Evolutionary conservation across 2,329 filamentous ascomycete genomes (phyloP), one percentile per base, ranked within the genome.

Genomic region (Celoporthe dispersa): DNA sequence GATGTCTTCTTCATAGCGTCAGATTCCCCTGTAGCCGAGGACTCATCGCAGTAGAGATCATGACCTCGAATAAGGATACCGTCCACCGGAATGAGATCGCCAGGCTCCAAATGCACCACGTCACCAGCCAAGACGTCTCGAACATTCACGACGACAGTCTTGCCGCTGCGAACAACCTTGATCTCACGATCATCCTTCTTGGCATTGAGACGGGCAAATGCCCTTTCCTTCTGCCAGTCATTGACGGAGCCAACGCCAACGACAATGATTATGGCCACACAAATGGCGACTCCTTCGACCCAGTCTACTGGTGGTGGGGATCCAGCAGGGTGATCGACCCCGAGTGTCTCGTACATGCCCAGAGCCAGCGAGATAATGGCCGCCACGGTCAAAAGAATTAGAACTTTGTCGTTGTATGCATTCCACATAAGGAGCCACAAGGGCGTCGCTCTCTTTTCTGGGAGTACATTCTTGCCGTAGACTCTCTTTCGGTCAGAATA

Each of bases 371-470:
- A 93, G 14, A 93, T 84, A 14, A 90, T 81, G 1, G 91, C 91
- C 12, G 91, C 91, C 48, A 88, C 84, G 0, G 90, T 91, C 70
- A 93, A 81, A 7, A 93, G 80, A 53, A 93, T 90, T 53, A 94
- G 85, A 48, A 93, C 89, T 73, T 91, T 91, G 79, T 93, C 91
- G 74, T 92, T 91, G 78, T 91, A 92, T 2, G 91, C 90, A 72
- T 86, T 86, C 90, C 90, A 93, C 70, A 90, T 84, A 9, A 92
- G 77, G 70, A 81, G 82, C 77, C 87, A 83, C 55, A 92, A 84
- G 1, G 86, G 84, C 14, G 87, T 88, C 0, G 86, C 82, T 74
- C 89, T 88, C 73, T 90, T 87, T 53, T 86, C 83, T 0, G 90
- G 90, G 9, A 92, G 78, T 6, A 82, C 77, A 73, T 92, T 92